These are phyloP conservation scores for Phytopythium chamaehyphon DNA, from an alignment of 352 stramenopile species.

Conservation along the genomic window DNA sequence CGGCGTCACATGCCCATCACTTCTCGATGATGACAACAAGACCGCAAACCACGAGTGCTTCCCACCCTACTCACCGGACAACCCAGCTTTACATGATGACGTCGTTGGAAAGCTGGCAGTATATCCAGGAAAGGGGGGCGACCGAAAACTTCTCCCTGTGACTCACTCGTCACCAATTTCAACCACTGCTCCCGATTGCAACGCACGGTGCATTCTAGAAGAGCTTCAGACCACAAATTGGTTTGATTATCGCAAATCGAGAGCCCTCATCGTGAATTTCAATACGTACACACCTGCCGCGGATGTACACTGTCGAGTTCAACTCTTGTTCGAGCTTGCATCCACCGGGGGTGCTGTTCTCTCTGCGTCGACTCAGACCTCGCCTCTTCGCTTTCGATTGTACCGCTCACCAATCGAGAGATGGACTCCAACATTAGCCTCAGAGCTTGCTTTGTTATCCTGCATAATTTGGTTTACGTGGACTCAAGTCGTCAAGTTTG, in stretches of 20 bases:
- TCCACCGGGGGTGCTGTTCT: constrained; percentile 28
- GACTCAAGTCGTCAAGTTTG: constrained; percentile 45
- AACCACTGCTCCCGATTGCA: constrained; percentile 13
- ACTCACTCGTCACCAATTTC: constrained; percentile 8
- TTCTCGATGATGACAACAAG: neutral
- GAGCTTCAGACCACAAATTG: constrained; percentile 32
- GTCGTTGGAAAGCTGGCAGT: constrained; percentile 32
- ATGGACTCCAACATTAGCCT: constrained; percentile 38
- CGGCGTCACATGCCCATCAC: constrained; percentile 14
- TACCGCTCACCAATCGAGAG: constrained; percentile 43
- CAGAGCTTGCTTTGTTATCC: constrained; percentile 38
- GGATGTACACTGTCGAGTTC: constrained; percentile 42
- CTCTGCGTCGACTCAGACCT: constrained; percentile 18
- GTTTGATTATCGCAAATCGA: constrained; percentile 37
- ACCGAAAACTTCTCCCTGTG: constrained; percentile 14
- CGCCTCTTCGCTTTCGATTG: constrained; percentile 40
- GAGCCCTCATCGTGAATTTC: constrained; percentile 53
- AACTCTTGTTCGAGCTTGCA: constrained; percentile 56
- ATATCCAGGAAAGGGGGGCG: constrained; percentile 27
- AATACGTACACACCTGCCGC: constrained; percentile 61
- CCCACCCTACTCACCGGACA: constrained; percentile 25
- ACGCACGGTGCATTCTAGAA: constrained; percentile 31
- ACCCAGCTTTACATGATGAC: constrained; percentile 9
- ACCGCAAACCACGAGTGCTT: constrained; percentile 25
- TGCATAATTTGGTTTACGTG: constrained; percentile 40